Base-by-base conservation (phyloP, 371 early-diverging fungal species). In the Apophysomyces elegans region DNA sequence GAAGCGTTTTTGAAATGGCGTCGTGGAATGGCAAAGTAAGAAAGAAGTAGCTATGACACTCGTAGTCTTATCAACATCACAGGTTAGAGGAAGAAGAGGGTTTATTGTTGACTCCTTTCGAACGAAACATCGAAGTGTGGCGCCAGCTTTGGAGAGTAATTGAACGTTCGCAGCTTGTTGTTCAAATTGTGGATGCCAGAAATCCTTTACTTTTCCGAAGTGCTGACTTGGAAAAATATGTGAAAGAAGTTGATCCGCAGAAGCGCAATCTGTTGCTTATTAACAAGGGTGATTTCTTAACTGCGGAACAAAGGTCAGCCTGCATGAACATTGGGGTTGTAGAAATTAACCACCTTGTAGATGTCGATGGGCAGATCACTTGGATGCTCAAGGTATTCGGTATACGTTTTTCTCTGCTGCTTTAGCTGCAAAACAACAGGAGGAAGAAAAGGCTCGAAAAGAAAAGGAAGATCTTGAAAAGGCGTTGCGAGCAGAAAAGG, bases 121-220 rank as follows among this genome's bases (percentile, higher is more conserved):
- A 99, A 80, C 92, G 96, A 69, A 99, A 99, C 79, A 70, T 99
- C 32, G 99, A 99, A 84, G 96, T 99, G 37, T 99, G 99, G 99
- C 88, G 99, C 58, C 99, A 99, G 79, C 86, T 99, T 59, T 99
- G 99, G 99, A 89, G 99, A 37, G 99, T 99, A 45, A 93, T 99
- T 75, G 99, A 99, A 79, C 86, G 97, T 61, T 95, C 97, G 38
- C 95, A 99, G 66, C 65, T 98, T 66, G 88, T 99, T 37, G 96
- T 99, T 21, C 99, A 99, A 81, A 99, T 99, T 67, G 98, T 99
- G n/a, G 99, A 99, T 86, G 97, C 96, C 16, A 89, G 99, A 64
- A 97, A 99, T 81, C 99, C 99, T 1, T 70, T 96, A 60, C 83
- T 99, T 62, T 99, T 99, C 84, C 86, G 97, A 54, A 93, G 91